Evolutionary conservation across 163 green algal genomes (phyloP).

Genomic region (Scenedesmus sp.): DNA sequence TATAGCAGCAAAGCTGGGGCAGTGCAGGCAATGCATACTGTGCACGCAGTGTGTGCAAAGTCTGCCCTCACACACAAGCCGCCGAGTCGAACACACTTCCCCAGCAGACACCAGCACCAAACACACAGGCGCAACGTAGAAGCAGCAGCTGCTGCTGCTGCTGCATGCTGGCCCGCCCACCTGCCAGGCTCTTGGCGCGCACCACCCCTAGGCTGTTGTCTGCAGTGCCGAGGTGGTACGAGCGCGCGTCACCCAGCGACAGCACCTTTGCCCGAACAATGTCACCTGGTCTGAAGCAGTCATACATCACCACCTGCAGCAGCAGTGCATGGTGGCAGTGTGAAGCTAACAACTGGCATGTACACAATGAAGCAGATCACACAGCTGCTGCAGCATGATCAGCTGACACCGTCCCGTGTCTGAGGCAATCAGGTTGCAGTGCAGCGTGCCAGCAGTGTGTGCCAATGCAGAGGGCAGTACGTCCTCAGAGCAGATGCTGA

Average conservation of each 20-base stretch:
- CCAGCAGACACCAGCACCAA: background rate
- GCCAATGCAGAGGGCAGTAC: too few species aligned
- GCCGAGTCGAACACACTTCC: background rate
- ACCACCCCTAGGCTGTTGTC: slow-evolving; percentile 93
- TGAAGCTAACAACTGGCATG: background rate
- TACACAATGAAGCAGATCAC: background rate
- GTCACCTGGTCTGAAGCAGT: slow-evolving; percentile 93
- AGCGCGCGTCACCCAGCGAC: slow-evolving; percentile 89
- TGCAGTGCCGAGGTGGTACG: slow-evolving; percentile 93
- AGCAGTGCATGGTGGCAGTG: background rate
- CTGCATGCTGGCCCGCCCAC: background rate
- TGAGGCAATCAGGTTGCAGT: too few species aligned
- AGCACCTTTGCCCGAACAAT: slow-evolving; percentile 87
- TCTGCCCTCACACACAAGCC: background rate
- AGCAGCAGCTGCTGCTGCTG: background rate
- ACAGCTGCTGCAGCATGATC: background rate
- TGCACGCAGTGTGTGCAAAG: background rate
- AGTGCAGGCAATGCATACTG: background rate
- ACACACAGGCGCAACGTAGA: background rate
- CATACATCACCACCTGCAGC: slow-evolving; percentile 80
- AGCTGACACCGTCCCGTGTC: background rate
- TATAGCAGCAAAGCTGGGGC: too few species aligned
- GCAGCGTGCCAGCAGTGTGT: too few species aligned
- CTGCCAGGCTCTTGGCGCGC: slow-evolving; percentile 79
- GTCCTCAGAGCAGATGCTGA: too few species aligned